Evolutionary conservation across 1,139 yeast species (phyloP).

Genomic region (Candida pseudocylindracea): DNA sequence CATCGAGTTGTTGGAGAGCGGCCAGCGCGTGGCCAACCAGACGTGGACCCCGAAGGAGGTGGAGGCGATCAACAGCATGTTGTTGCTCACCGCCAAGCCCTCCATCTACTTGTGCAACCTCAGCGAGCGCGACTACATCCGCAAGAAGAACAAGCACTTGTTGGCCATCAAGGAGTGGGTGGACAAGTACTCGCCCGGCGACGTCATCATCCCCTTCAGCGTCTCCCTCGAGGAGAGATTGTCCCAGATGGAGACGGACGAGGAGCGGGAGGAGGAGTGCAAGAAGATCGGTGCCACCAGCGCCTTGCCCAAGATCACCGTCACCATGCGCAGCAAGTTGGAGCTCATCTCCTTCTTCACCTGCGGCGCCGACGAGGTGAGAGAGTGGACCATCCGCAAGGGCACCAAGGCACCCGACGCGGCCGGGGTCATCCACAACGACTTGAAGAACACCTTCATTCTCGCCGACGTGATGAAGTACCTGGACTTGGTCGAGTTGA

Average conservation of each 20-base stretch:
- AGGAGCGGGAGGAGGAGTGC: slow-evolving; percentile 80
- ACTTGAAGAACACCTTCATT: slow-evolving; percentile 64
- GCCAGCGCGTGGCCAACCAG: slow-evolving; percentile 83
- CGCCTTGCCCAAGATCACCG: slow-evolving; percentile 74
- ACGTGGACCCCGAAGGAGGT: slow-evolving; percentile 82
- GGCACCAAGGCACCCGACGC: slow-evolving; percentile 79
- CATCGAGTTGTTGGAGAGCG: slow-evolving; percentile 54
- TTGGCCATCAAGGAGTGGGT: slow-evolving; percentile 92
- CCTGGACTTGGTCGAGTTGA: slow-evolving; percentile 45
- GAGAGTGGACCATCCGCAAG: slow-evolving; percentile 78
- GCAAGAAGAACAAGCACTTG: slow-evolving; percentile 95
- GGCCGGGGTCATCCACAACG: slow-evolving; percentile 86
- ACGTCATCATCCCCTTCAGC: slow-evolving; percentile 79
- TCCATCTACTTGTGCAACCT: slow-evolving; percentile 86
- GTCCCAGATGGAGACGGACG: slow-evolving; percentile 74
- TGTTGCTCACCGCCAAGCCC: slow-evolving; percentile 84
- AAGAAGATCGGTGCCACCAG: slow-evolving; percentile 69
- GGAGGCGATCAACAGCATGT: slow-evolving; percentile 72
- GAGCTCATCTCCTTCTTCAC: slow-evolving; percentile 79
- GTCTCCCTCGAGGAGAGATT: slow-evolving; percentile 86
- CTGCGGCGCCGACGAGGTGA: slow-evolving; percentile 73
- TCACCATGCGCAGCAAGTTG: slow-evolving; percentile 64
- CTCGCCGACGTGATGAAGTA: slow-evolving; percentile 65
- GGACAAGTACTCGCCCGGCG: slow-evolving; percentile 86
- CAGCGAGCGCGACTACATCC: slow-evolving; percentile 81